A percentile compares a stretch with the other conserved stretches of the same genome.
Conservation (phyloP, 139 green algal species). For the Haematococcus lacustris region DNA sequence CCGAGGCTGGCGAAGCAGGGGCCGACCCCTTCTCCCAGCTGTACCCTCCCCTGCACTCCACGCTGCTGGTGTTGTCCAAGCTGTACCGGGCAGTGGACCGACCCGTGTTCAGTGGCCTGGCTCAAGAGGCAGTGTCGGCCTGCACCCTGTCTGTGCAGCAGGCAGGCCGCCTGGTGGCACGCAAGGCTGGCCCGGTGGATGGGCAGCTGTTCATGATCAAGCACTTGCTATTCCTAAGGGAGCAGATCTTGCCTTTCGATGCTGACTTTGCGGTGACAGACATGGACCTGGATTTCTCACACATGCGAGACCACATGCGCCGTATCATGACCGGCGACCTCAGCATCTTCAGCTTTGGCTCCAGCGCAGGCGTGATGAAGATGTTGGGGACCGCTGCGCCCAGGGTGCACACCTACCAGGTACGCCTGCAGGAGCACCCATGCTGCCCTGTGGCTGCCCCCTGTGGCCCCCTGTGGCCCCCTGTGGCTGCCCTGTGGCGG, state of each 20-base stretch:
- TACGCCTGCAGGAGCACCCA: no score
- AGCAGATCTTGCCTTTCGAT: slow-evolving; percentile 87
- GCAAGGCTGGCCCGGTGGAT: slow-evolving; percentile 46
- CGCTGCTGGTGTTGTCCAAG: slow-evolving; percentile 79
- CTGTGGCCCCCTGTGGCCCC: no score
- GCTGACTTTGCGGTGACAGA: slow-evolving; percentile 75
- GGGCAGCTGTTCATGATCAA: slow-evolving; percentile 90
- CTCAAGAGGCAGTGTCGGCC: slow-evolving; percentile 78
- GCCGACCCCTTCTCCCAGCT: slow-evolving; percentile 32
- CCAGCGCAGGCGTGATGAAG: slow-evolving; percentile 70
- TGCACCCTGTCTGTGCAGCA: slow-evolving; percentile 70
- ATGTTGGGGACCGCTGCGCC: slow-evolving; percentile 65
- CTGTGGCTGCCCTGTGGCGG: no score
- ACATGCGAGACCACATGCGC: slow-evolving; percentile 83
- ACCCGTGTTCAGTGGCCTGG: slow-evolving; percentile 78
- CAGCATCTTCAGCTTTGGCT: slow-evolving; percentile 72
- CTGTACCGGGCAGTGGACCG: slow-evolving; percentile 81
- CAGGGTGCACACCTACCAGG: slow-evolving; percentile 53
- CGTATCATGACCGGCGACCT: slow-evolving; percentile 71
- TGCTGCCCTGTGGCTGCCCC: no score
- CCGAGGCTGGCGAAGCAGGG: background rate
- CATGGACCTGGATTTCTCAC: slow-evolving; percentile 86
- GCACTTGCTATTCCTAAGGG: slow-evolving; percentile 87
- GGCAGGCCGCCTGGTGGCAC: slow-evolving; percentile 25
- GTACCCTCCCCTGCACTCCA: slow-evolving; percentile 77